Evolutionary conservation across 164 flowering plant species (phyloP).

Genomic region (Aristolochia fimbriata): DNA sequence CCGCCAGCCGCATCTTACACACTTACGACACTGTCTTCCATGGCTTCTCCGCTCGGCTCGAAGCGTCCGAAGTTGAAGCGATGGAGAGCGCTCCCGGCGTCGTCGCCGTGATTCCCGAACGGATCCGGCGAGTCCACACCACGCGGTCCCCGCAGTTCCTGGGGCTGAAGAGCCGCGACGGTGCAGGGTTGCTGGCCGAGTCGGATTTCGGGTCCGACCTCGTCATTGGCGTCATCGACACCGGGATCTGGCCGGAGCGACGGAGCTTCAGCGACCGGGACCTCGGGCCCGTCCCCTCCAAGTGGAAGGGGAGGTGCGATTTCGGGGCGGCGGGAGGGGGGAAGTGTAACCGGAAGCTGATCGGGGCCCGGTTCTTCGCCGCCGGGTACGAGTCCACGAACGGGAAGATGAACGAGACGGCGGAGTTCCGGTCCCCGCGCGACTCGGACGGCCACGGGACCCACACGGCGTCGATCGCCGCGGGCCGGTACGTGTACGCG

Average conservation of each 20-base stretch:
- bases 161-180: slow-evolving; percentile 48
- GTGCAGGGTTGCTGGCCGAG: slow-evolving; percentile 62
- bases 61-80: slow-evolving; percentile 28
- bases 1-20: slow-evolving; percentile 27
- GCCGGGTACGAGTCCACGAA: slow-evolving; percentile 74
- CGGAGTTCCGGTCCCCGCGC: slow-evolving; percentile 61
- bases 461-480: slow-evolving; percentile 93
- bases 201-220: slow-evolving; percentile 95
- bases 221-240: slow-evolving; percentile 80
- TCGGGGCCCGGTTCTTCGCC: slow-evolving; percentile 74
- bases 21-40: slow-evolving; percentile 63
- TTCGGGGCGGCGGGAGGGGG: slow-evolving; percentile 29
- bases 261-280: slow-evolving; percentile 61
- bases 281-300: slow-evolving; percentile 52
- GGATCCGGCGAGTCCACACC: slow-evolving; percentile 60
- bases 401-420: slow-evolving; percentile 72
- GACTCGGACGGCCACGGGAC: slow-evolving; percentile 97
- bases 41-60: slow-evolving; percentile 73
- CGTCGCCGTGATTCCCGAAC: slow-evolving; percentile 62
- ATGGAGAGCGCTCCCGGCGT: slow-evolving; percentile 34
- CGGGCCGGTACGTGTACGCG: slow-evolving; percentile 79
- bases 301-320: slow-evolving; percentile 73
- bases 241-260: slow-evolving; percentile 93
- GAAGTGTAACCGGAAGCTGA: slow-evolving; percentile 64
- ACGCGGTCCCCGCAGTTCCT: slow-evolving; percentile 88